Evolutionary conservation across 306 rosid genomes (phyloP), one percentile per base, ranked within the genome.

Genomic region (Leucaena leucocephala): DNA sequence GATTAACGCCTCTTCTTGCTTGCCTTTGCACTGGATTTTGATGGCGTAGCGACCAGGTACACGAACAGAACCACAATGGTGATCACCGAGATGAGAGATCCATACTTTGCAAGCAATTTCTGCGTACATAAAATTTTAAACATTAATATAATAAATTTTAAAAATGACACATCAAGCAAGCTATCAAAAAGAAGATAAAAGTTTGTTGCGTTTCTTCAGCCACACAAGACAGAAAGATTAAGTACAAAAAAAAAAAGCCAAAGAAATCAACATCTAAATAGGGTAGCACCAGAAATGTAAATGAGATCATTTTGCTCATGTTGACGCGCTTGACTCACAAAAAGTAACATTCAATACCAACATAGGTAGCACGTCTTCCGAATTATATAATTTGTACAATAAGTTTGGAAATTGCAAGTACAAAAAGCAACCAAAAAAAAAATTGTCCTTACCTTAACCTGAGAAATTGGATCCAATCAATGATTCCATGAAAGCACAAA

Each of bases 1-100:
- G 50, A 61, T 83, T 86, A 95, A 80, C 99, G 97, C 96, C 86
- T 95, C 94, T 95, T 95, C 97, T 95, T 95, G 98, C 97, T 81
- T 80, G 92, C 98, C 75, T 95, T 95, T 16, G 86, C 80, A 48
- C 89, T 21, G 7, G 99, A 93, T 87, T 93, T 95, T 15, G 98
- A 91, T 74, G 99, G 99, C 21, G 90, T 44, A 5, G 85, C 89
- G 34, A 95, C 83, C 83, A 92, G 87, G 85, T 78, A 93, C 44
- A 95, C 82, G 72, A 95, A 95, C 85, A 90, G 68, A 69, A 83
- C 91, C 45, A 95, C 45, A 2, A 95, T 84, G 85, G 98, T 86
- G 59, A 91, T 40, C 80, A 95, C 99, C 3, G 98, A 91, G 79
- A 93, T 72, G 68, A 95, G 87, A 83, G 98, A 87, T 50, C 99